These are phyloP conservation scores for Brasilioporus rufonigricans DNA, from an alignment of 768 basidiomycete genomes.

Conservation along the genomic window DNA sequence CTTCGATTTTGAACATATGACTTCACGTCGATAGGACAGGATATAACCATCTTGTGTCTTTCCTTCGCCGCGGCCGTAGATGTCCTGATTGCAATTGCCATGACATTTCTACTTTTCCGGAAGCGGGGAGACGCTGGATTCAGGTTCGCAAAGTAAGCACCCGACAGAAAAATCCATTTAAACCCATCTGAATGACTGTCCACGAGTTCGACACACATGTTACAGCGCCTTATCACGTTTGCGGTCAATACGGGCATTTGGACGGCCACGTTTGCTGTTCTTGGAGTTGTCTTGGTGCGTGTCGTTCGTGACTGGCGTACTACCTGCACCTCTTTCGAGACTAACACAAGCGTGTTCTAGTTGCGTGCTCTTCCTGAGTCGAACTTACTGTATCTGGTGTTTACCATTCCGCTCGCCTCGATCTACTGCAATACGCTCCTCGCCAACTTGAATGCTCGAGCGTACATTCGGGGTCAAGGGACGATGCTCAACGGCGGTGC, in stretches of 20 bases:
- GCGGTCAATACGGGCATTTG: conserved; percentile 45
- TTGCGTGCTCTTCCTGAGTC: neutral
- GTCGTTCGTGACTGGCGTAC: neutral
- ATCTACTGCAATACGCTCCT: conserved; percentile 18
- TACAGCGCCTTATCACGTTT: conserved; percentile 12
- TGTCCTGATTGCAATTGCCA: conserved; percentile 4
- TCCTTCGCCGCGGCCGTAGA: conserved; percentile 2
- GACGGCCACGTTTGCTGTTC: conserved; percentile 43
- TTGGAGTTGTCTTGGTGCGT: conserved; percentile 6
- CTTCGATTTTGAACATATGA: neutral
- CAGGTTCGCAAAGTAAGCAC: too few relatives aligned
- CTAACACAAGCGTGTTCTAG: neutral
- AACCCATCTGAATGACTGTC: too few relatives aligned
- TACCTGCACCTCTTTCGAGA: neutral
- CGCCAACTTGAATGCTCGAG: conserved; percentile 13
- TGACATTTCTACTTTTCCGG: conserved; percentile 7
- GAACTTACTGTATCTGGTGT: neutral
- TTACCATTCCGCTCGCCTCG: conserved; percentile 4
- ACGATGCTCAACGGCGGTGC: too few relatives aligned
- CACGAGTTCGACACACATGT: too few relatives aligned
- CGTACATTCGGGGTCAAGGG: neutral
- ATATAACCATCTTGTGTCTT: neutral
- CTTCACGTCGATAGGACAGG: neutral
- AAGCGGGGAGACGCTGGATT: neutral
- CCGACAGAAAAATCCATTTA: too few relatives aligned